Evolutionary conservation across 495 filamentous ascomycete species (phyloP).

Genomic region (Neurospora terricola): DNA sequence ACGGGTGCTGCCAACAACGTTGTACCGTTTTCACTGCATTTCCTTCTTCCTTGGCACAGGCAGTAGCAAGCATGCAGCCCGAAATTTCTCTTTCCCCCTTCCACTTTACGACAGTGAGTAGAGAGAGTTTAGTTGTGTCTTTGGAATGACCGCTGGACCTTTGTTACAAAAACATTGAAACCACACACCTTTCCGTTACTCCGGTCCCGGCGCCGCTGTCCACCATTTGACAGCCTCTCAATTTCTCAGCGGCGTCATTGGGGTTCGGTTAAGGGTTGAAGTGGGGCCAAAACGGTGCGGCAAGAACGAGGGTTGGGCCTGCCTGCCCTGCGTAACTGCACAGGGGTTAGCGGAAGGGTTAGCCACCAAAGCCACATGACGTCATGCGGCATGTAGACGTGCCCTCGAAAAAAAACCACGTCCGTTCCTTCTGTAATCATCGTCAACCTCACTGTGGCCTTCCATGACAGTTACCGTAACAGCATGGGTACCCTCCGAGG

Average conservation of each 20-base stretch:
- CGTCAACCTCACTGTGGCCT: background rate
- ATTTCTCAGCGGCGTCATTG: background rate
- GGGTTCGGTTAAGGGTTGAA: background rate
- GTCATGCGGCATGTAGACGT: conserved; percentile 1
- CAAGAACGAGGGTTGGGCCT: background rate
- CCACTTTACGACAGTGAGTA: background rate
- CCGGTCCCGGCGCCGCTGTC: background rate
- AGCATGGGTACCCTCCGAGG: background rate
- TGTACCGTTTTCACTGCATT: background rate
- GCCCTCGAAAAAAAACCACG: background rate
- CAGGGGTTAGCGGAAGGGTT: conserved; percentile 4
- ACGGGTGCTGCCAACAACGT: background rate
- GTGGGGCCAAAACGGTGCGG: background rate
- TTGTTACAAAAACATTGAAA: background rate
- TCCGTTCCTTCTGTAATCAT: background rate
- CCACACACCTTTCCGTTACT: background rate
- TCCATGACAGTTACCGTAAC: background rate
- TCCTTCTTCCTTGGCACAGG: background rate
- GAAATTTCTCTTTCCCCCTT: background rate
- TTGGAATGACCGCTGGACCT: background rate
- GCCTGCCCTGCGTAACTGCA: background rate
- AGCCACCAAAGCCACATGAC: conserved; percentile 5
- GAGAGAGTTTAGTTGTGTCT: background rate
- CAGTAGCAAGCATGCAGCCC: background rate
- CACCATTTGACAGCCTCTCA: background rate